Evolutionary conservation across 2,329 filamentous ascomycete species (phyloP).

Genomic region (Hymenoscyphus infarciens): DNA sequence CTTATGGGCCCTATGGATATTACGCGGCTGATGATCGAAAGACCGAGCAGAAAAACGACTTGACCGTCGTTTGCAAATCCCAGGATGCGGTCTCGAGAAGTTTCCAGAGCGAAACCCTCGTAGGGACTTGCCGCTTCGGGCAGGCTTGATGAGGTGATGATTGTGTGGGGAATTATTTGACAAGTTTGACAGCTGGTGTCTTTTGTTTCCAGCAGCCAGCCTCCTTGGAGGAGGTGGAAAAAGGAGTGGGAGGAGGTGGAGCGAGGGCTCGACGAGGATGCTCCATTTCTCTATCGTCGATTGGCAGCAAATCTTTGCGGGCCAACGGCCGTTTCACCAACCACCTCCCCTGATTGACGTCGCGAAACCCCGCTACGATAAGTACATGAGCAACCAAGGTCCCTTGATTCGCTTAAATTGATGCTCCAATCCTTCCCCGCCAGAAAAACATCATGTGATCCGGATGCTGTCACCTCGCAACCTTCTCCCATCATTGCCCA

Average conservation of each 20-base stretch:
- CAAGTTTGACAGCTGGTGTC: no score
- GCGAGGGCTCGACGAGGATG: no score
- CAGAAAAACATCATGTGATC: not conserved
- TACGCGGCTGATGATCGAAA: no score
- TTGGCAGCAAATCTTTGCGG: no score
- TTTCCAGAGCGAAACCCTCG: not conserved
- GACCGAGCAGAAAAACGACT: no score
- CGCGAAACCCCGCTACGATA: not conserved
- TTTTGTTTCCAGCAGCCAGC: no score
- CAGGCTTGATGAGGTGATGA: not conserved
- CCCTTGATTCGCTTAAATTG: not conserved
- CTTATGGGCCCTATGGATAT: constrained; percentile 1
- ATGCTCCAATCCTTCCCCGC: not conserved
- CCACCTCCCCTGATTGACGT: not conserved
- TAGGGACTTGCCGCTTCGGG: not conserved
- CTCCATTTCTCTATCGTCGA: no score
- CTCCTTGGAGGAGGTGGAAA: no score
- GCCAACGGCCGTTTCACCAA: not conserved
- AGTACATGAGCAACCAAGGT: not conserved
- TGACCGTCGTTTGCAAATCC: not conserved
- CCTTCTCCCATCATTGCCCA: not conserved
- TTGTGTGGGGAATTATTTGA: not conserved
- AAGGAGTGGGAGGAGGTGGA: no score
- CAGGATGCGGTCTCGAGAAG: not conserved
- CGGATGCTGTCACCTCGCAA: not conserved